Conservation (phyloP, 116 monocot species). For the Dioscorea cayenensis region DNA sequence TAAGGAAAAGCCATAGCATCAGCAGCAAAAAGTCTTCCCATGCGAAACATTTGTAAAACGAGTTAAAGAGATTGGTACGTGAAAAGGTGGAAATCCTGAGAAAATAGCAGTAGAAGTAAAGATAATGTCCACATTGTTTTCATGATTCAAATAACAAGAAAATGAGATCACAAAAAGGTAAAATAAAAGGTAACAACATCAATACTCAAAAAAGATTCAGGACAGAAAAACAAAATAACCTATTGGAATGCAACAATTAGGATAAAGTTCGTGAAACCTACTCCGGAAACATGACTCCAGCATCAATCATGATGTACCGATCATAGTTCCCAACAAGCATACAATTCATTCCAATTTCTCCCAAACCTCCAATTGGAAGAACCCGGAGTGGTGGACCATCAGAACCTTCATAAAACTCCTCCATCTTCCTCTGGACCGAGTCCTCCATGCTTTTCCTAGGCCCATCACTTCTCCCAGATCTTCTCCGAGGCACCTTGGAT, state of each 20-base stretch:
- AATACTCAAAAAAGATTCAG: too few relatives aligned
- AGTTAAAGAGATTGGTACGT: too few relatives aligned
- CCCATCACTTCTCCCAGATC: slow-evolving; percentile 69
- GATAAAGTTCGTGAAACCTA: slow-evolving; percentile 28
- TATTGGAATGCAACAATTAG: not conserved
- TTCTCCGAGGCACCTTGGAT: slow-evolving; percentile 44
- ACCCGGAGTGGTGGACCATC: slow-evolving; percentile 93
- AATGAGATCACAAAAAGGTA: too few relatives aligned
- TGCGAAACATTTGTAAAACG: too few relatives aligned
- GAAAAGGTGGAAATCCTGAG: too few relatives aligned
- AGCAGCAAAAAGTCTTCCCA: too few relatives aligned
- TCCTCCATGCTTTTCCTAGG: slow-evolving; percentile 91
- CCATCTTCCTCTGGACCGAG: slow-evolving; percentile 90
- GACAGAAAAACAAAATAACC: not conserved
- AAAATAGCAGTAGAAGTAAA: too few relatives aligned
- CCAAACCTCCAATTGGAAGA: slow-evolving; percentile 96
- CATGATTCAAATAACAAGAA: too few relatives aligned
- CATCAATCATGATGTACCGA: slow-evolving; percentile 94
- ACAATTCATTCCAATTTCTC: slow-evolving; percentile 99
- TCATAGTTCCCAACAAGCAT: slow-evolving; percentile 99
- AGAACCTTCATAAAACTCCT: slow-evolving; percentile 94
- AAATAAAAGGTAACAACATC: too few relatives aligned
- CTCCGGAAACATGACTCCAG: slow-evolving; percentile 99
- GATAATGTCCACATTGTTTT: too few relatives aligned
- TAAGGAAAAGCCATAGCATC: not conserved